Percentiles rank a stretch among this genome's conserved stretches.
phyloP scores from a whole-genome alignment of 305 asterid genomes.

The Ajuga reptans region DNA sequence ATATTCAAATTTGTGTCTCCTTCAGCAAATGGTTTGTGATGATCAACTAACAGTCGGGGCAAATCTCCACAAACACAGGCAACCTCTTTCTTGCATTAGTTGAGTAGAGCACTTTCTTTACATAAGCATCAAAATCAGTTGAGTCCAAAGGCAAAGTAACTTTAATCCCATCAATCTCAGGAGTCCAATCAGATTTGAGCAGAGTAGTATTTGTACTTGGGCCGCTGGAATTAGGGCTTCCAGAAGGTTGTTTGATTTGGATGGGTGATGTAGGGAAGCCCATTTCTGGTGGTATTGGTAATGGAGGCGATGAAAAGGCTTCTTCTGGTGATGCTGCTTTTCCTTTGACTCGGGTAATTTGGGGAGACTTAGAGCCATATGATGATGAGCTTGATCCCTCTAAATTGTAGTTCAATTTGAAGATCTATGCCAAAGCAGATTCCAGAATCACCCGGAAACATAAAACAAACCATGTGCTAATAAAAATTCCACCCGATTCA shows the following conservation, averaged over 20 bases:
- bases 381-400: slow-evolving; percentile 43
- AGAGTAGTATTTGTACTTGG: slow-evolving; percentile 1
- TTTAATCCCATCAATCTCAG: slow-evolving; percentile 53
- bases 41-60: slow-evolving; percentile 24
- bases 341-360: slow-evolving; percentile 30
- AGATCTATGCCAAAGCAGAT: slow-evolving; percentile 35
- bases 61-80: slow-evolving; percentile 43
- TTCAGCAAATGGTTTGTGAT: slow-evolving; percentile 9
- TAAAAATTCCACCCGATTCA: slow-evolving; percentile 17
- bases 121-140: slow-evolving; percentile 31
- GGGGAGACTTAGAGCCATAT: slow-evolving; percentile 34
- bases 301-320: slow-evolving; percentile 8
- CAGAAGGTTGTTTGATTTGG: slow-evolving; percentile 19
- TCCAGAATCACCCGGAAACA: slow-evolving; percentile 16
- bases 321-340: slow-evolving; percentile 16
- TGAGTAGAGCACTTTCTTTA: slow-evolving; percentile 40
- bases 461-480: slow-evolving; percentile 24
- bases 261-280: slow-evolving; percentile 28
- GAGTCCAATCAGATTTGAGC: slow-evolving; percentile 42
- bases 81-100: slow-evolving; percentile 33
- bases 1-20: slow-evolving; percentile 9
- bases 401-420: slow-evolving; percentile 30
- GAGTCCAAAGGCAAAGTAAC: slow-evolving; percentile 28
- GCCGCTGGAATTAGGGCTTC: slow-evolving; percentile 7
- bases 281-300: slow-evolving; percentile 27